These are phyloP conservation scores for Melampsora occidentalis DNA, from an alignment of 1,284 basidiomycete species.

Conservation along the genomic window DNA sequence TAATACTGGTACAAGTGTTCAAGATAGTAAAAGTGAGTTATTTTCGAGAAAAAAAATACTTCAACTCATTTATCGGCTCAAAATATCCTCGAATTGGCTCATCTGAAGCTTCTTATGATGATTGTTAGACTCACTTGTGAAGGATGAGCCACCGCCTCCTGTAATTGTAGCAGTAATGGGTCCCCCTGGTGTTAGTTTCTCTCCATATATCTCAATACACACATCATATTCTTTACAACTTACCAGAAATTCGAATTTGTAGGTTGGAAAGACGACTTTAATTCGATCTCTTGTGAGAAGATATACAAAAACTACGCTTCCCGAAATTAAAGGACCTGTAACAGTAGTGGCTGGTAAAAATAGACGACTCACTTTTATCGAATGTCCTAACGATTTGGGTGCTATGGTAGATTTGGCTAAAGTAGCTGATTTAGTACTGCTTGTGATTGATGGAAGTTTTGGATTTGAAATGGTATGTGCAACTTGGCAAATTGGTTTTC, in stretches of 20 bases:
- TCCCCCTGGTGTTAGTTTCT: constrained; percentile 74
- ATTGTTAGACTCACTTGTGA: constrained; percentile 26
- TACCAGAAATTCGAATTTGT: constrained; percentile 4
- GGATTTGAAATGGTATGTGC: constrained; percentile 91
- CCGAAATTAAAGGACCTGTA: constrained; percentile 85
- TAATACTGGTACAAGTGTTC: constrained; percentile 3
- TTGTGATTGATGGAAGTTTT: constrained; percentile 97
- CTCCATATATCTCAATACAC: neutral
- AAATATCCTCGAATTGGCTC: constrained; percentile 44
- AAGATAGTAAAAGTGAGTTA: constrained; percentile 44
- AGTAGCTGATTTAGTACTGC: constrained; percentile 87
- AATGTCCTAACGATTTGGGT: constrained; percentile 96
- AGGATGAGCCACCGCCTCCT: constrained; percentile 82
- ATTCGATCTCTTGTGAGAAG: constrained; percentile 86
- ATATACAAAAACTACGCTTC: constrained; percentile 90
- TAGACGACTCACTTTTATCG: constrained; percentile 86
- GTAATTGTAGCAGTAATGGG: constrained; percentile 96
- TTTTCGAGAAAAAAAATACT: neutral
- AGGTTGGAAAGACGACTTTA: constrained; percentile 87
- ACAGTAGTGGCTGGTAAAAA: constrained; percentile 92
- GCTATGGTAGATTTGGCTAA: constrained; percentile 98
- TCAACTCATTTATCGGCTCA: neutral
- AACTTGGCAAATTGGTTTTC: neutral
- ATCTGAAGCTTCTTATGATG: neutral
- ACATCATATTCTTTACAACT: neutral